These are phyloP conservation scores for Tylopilus cervinicoccineus DNA, from an alignment of 768 basidiomycete species.

Conservation along the genomic window DNA sequence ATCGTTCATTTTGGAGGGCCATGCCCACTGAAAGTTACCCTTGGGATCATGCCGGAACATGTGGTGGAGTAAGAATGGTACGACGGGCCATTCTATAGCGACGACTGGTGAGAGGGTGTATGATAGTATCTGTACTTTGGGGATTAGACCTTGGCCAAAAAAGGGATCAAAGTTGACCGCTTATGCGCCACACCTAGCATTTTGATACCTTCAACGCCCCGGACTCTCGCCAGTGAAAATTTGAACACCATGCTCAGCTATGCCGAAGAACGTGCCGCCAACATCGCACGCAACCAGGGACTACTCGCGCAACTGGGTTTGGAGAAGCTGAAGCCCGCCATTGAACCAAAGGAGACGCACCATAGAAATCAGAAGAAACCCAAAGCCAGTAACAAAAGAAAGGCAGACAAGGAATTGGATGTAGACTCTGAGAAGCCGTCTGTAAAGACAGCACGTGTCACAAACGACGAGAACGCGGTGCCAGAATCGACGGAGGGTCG, in stretches of 20 bases:
- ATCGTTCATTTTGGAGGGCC: neutral
- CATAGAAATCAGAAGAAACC: conserved; percentile 17
- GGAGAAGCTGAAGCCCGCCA: conserved; percentile 34
- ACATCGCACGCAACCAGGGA: conserved; percentile 41
- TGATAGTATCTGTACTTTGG: too few species aligned
- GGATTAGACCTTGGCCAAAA: too few species aligned
- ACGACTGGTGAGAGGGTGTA: too few species aligned
- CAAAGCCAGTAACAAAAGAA: conserved; percentile 38
- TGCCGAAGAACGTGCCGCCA: conserved; percentile 31
- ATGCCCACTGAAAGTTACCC: too few species aligned
- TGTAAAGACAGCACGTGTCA: conserved; percentile 15
- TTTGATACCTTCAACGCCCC: neutral
- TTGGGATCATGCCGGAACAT: too few species aligned
- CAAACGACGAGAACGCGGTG: conserved; percentile 18
- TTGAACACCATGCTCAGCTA: conserved; percentile 22
- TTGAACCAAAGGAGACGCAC: conserved; percentile 43
- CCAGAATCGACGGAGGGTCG: conserved; percentile 22
- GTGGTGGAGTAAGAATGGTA: too few species aligned
- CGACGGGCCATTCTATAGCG: too few species aligned
- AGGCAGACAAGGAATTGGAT: conserved; percentile 29
- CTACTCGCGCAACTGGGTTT: conserved; percentile 43
- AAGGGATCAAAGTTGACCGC: neutral
- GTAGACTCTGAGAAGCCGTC: conserved; percentile 31
- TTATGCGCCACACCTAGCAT: too few species aligned
- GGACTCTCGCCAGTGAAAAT: neutral